These are phyloP conservation scores for Labyrinthula sp. DNA, from an alignment of 352 stramenopile genomes.

Conservation along the genomic window DNA sequence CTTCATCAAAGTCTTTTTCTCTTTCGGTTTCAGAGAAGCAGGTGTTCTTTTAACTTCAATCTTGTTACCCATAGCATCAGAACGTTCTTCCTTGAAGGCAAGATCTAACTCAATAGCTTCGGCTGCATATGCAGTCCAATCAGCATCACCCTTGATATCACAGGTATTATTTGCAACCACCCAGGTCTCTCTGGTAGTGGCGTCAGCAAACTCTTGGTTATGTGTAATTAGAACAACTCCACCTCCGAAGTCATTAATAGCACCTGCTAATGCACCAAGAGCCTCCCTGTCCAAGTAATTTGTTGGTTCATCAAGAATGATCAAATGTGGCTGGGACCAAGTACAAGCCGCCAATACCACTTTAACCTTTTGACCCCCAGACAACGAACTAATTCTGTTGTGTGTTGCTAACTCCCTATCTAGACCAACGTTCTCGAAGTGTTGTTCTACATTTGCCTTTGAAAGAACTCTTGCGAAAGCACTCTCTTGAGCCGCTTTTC, in stretches of 20 bases:
- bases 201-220: slow-evolving; percentile 85
- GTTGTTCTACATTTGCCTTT: slow-evolving; percentile 27
- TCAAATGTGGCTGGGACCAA: slow-evolving; percentile 51
- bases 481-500: slow-evolving; percentile 18
- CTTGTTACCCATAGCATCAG: slow-evolving; percentile 29
- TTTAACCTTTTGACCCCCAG: slow-evolving; percentile 70
- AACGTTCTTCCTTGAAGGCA: slow-evolving; percentile 25
- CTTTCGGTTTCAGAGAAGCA: slow-evolving; percentile 9
- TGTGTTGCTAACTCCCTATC: slow-evolving; percentile 23
- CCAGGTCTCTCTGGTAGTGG: slow-evolving; percentile 77
- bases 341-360: slow-evolving; percentile 54
- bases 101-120: slow-evolving; percentile 22
- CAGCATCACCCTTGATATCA: slow-evolving; percentile 28
- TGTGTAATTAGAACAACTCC: slow-evolving; percentile 85
- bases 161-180: slow-evolving; percentile 54
- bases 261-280: slow-evolving; percentile 69
- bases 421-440: slow-evolving; percentile 23
- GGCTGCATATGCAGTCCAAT: slow-evolving; percentile 26
- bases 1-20: slow-evolving; percentile 30
- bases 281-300: slow-evolving; percentile 72
- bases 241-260: slow-evolving; percentile 80
- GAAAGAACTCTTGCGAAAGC: slow-evolving; percentile 19
- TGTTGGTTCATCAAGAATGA: slow-evolving; percentile 65
- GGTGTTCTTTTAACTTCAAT: slow-evolving; percentile 22
- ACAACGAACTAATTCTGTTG: slow-evolving; percentile 51